Base-by-base conservation (phyloP, 768 basidiomycete genomes). In the Macrolepiota dolichaula region DNA sequence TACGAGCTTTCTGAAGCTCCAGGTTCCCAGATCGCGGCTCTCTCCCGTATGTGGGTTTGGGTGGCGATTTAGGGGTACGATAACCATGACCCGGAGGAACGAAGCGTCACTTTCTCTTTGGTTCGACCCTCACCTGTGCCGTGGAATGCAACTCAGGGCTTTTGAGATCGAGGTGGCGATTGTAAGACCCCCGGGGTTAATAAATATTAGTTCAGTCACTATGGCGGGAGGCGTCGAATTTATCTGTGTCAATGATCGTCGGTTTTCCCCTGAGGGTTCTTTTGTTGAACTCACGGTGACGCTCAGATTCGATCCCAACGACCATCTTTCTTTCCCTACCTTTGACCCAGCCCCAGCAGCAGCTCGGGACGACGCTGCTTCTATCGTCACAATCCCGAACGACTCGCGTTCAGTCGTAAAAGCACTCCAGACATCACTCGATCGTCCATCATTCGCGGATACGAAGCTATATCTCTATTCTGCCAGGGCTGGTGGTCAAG, bases 381-480 rank as follows among this genome's bases (percentile, higher is more conserved):
- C 29, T 32, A 7, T 32, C 29, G 29, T 32, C 29, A 3, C 29
- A 32, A 3, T 32, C 29, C 29, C 29, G 29, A 7, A n/a, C 5
- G 42, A n/a, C n/a, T 9, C 2, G 42, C n/a, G 9, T 2, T 1
- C 42, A 1, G 42, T 10, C 19, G 42, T 44, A 4, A 44, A 19
- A 44, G 42, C 42, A 3, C 42, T 44, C 6, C 19, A 7, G 42
- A 10, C 42, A 44, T 44, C 19, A n/a, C 42, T 44, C 19, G 5
- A 6, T 44, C 42, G 19, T 13, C 52, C 52, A 17, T 54, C 52
- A 0, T 37, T 37, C 22, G 51, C 46, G 7, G 61, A 62, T n/a
- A 57, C 55, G 44, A 62, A 62, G 40, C 37, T 62, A 6, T 62
- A 50, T 22, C 61, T 62, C n/a, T 52, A 57, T 42, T 62, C 61